A percentile compares a stretch with the other conserved stretches of the same genome.
Conservation (phyloP, 257 asterid species). For the Scutellaria galericulata region DNA sequence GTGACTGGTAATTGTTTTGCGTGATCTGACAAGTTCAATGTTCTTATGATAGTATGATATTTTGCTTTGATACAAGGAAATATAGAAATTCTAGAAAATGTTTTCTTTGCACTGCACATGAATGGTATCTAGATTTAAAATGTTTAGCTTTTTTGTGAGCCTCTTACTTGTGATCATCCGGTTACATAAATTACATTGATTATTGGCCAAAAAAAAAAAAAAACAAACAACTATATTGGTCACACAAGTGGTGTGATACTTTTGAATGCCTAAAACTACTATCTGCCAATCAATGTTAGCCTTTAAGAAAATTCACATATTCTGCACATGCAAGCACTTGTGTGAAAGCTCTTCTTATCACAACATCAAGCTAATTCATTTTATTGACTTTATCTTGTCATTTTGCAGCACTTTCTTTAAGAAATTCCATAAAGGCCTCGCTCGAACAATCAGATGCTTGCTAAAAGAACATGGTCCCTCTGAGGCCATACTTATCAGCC, state of each 20-base stretch:
- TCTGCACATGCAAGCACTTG: conserved; percentile 38
- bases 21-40: background rate
- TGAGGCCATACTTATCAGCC: conserved; percentile 82
- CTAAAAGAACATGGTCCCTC: conserved; percentile 67
- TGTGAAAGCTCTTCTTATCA: conserved; percentile 21
- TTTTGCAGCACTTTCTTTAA: conserved; percentile 85
- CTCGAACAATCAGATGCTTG: conserved; percentile 72
- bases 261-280: conserved; percentile 25
- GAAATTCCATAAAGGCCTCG: conserved; percentile 79
- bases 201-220: background rate
- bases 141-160: conserved; percentile 20
- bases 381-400: conserved; percentile 33
- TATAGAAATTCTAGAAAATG: background rate
- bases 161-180: background rate
- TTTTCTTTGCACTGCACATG: background rate
- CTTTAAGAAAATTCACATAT: background rate
- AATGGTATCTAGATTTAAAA: conserved; percentile 5
- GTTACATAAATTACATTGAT: conserved; percentile 6
- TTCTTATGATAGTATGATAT: background rate
- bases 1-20: conserved; percentile 79
- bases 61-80: background rate
- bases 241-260: background rate
- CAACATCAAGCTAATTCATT: background rate
- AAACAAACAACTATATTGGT: conserved; percentile 9
- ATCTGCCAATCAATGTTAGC: conserved; percentile 29